A percentile compares a stretch with the other conserved stretches of the same genome.
Evolutionary conservation across 139 green algal species (phyloP).

Genomic region (Micromonas pusilla): DNA sequence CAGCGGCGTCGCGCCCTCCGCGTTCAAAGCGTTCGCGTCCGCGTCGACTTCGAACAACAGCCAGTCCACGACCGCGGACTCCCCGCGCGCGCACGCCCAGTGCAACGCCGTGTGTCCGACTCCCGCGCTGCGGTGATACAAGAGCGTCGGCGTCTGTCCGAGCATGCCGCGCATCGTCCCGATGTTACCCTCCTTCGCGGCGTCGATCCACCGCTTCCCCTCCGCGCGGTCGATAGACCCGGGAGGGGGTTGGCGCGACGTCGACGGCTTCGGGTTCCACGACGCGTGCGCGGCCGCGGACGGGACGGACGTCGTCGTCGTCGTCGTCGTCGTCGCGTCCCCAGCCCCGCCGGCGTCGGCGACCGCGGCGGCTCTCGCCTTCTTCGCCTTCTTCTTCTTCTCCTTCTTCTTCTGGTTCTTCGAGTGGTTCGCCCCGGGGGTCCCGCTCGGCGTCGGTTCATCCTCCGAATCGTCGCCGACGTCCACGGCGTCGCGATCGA

Average conservation of each 20-base stretch:
- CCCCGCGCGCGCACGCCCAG: background rate
- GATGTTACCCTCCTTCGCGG: conserved; percentile 6
- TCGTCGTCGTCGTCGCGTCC: background rate
- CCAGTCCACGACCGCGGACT: background rate
- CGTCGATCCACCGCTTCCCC: conserved; percentile 7
- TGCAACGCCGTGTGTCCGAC: conserved; percentile 18
- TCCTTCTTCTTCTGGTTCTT: background rate
- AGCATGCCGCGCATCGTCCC: background rate
- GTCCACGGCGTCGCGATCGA: too few relatives aligned
- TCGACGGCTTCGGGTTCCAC: background rate
- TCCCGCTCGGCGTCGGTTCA: background rate
- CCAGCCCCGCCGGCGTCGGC: too few relatives aligned
- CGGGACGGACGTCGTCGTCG: too few relatives aligned
- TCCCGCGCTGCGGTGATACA: background rate
- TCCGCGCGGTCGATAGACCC: background rate
- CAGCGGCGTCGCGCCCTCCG: background rate
- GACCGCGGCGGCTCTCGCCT: background rate
- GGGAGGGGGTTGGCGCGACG: background rate
- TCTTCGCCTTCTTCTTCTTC: background rate
- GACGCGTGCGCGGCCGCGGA: too few relatives aligned
- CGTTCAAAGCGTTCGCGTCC: background rate
- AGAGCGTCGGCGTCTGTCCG: background rate
- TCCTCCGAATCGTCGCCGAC: background rate
- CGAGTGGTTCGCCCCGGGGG: background rate
- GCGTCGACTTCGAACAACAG: background rate